Evolutionary conservation across 2,329 filamentous ascomycete species (phyloP).

Genomic region (Orbilia quercus): DNA sequence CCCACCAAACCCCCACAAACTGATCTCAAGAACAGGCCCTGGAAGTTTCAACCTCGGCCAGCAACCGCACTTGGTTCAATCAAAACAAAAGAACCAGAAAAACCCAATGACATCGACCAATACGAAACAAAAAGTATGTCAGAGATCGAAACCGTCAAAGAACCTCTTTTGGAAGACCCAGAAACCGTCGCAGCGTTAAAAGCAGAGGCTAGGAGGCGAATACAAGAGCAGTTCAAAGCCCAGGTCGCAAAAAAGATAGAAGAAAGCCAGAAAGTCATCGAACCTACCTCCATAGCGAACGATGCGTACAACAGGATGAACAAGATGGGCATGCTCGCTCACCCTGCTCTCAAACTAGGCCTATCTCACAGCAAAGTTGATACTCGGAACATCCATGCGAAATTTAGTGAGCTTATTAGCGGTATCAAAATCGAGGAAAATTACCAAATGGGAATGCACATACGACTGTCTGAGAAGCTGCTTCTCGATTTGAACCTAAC

Average conservation of each 20-base stretch:
- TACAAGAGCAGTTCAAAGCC: conserved; percentile 52
- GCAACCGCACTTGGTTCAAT: conserved; percentile 17
- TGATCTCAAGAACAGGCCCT: conserved; percentile 8
- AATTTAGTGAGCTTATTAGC: conserved; percentile 30
- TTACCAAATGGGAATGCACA: conserved; percentile 33
- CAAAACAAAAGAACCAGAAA: not conserved
- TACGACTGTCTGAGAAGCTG: conserved; percentile 27
- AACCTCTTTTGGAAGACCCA: conserved; percentile 21
- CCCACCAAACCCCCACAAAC: conserved; percentile 9
- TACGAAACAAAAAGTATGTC: conserved; percentile 30
- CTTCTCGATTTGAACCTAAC: conserved; percentile 39
- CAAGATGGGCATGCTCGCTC: conserved; percentile 27
- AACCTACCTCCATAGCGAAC: conserved; percentile 28
- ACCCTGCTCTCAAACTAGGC: conserved; percentile 42
- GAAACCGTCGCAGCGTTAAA: conserved; percentile 32
- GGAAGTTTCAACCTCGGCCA: conserved; percentile 36
- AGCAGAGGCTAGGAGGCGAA: conserved; percentile 37
- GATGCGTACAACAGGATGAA: conserved; percentile 36
- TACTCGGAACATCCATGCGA: conserved; percentile 39
- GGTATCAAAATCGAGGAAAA: conserved; percentile 42
- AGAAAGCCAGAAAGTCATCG: conserved; percentile 43
- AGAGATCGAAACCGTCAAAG: conserved; percentile 23
- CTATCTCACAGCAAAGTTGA: conserved; percentile 33
- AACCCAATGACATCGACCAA: not conserved
- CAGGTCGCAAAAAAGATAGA: conserved; percentile 45